Evolutionary conservation across 257 asterid genomes (phyloP).

Genomic region (Nemophila menziesii): DNA sequence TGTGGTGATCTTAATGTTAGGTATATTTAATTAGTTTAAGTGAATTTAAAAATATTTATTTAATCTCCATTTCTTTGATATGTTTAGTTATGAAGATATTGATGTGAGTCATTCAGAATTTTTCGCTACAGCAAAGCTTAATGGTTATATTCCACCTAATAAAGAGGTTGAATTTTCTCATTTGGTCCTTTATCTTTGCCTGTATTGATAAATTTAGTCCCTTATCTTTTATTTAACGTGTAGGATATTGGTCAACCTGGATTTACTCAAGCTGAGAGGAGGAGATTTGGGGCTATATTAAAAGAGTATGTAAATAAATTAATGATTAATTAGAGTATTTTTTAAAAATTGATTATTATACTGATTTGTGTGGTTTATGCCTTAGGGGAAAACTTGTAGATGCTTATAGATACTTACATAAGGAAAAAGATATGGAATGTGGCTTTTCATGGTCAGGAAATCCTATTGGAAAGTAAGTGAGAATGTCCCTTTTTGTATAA

Average conservation of each 20-base stretch:
- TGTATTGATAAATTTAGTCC: not conserved
- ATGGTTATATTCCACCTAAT: constrained; percentile 85
- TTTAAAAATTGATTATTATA: not conserved
- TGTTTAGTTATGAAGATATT: constrained; percentile 70
- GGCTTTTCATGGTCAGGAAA: constrained; percentile 99
- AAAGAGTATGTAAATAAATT: constrained; percentile 44
- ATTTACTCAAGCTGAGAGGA: constrained; percentile 82
- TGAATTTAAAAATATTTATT: too few species aligned
- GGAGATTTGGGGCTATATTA: constrained; percentile 58
- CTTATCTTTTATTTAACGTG: constrained; percentile 11
- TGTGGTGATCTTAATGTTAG: constrained; percentile 95
- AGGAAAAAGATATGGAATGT: constrained; percentile 62
- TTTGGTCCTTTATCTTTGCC: not conserved
- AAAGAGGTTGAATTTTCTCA: constrained; percentile 44
- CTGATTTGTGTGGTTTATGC: not conserved
- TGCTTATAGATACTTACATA: constrained; percentile 70
- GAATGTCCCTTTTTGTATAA: not conserved
- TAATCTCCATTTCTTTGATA: constrained; percentile 1
- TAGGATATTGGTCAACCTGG: constrained; percentile 99
- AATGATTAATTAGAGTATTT: too few species aligned
- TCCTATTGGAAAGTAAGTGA: constrained; percentile 80
- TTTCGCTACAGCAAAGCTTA: constrained; percentile 69
- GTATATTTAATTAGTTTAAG: constrained; percentile 19
- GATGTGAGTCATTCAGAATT: constrained; percentile 98
- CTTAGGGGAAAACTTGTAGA: constrained; percentile 74